Percentiles rank a stretch among this genome's conserved stretches.
phyloP scores from a whole-genome alignment of 495 filamentous ascomycete species.

The Hamigera avellanea region DNA sequence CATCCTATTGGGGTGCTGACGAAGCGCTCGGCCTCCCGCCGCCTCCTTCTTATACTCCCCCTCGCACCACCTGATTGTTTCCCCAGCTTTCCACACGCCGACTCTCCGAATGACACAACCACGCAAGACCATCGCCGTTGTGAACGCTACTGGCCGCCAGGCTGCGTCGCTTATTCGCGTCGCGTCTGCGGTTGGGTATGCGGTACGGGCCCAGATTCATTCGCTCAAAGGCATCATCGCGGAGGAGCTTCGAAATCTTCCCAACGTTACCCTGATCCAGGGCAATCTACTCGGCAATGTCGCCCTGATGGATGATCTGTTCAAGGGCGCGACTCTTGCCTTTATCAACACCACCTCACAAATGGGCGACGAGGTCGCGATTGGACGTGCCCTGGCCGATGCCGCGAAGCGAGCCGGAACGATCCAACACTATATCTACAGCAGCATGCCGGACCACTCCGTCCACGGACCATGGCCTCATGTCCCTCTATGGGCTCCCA shows the following conservation, averaged over 20 bases:
- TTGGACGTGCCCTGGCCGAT: constrained; percentile 77
- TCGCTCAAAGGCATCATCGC: constrained; percentile 73
- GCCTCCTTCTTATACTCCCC: not conserved
- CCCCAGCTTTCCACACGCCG: not conserved
- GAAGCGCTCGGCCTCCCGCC: too few species aligned
- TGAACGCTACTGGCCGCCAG: constrained; percentile 88
- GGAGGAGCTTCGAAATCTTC: constrained; percentile 64
- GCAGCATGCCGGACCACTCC: constrained; percentile 91
- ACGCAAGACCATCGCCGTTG: constrained; percentile 74
- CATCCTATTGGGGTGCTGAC: too few species aligned
- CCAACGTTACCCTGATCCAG: constrained; percentile 73
- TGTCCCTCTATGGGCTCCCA: constrained; percentile 82
- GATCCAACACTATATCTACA: constrained; percentile 88
- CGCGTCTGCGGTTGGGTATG: constrained; percentile 81
- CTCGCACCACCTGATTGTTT: constrained; percentile 2
- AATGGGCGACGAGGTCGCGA: constrained; percentile 85
- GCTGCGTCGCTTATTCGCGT: constrained; percentile 88
- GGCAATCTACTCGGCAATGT: constrained; percentile 67
- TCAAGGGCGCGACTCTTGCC: constrained; percentile 71
- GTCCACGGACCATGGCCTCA: constrained; percentile 66
- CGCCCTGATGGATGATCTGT: constrained; percentile 62
- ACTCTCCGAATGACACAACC: constrained; percentile 30
- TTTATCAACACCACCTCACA: constrained; percentile 97
- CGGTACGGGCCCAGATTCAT: constrained; percentile 79
- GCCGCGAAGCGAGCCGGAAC: constrained; percentile 70